Percentiles rank a stretch among this genome's conserved stretches.
These are phyloP conservation scores for Phytophthora sp. DNA, from an alignment of 352 stramenopile species.

Conservation along the genomic window DNA sequence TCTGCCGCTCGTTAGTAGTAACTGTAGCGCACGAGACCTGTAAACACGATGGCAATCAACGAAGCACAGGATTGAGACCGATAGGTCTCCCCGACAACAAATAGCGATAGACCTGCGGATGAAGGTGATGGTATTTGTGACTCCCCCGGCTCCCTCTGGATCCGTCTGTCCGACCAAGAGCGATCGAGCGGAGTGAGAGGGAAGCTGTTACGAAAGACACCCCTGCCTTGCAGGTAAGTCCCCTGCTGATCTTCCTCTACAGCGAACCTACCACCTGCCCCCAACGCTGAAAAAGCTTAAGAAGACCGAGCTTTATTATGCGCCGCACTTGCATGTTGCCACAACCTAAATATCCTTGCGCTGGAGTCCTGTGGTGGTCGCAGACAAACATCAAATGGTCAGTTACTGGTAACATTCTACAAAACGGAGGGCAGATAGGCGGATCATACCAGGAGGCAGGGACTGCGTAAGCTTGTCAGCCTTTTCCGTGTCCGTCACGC, in stretches of 20 bases:
- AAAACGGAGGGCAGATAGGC: neutral
- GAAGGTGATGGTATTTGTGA: slow-evolving; percentile 45
- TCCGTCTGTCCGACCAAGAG: slow-evolving; percentile 16
- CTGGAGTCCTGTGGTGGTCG: slow-evolving; percentile 73
- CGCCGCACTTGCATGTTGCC: slow-evolving; percentile 52
- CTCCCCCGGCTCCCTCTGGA: slow-evolving; percentile 7
- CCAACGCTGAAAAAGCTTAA: slow-evolving; percentile 51
- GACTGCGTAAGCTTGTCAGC: slow-evolving; percentile 99
- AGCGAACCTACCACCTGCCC: slow-evolving; percentile 34
- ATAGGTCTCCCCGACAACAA: slow-evolving; percentile 13
- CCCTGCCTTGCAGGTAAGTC: slow-evolving; percentile 27
- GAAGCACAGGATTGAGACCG: slow-evolving; percentile 17
- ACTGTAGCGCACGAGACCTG: neutral
- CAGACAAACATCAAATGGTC: slow-evolving; percentile 1
- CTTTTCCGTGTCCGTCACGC: slow-evolving; percentile 98
- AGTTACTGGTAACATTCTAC: slow-evolving; percentile 1
- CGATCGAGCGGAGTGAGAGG: slow-evolving; percentile 6
- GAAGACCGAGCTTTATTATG: slow-evolving; percentile 86
- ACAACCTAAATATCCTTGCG: slow-evolving; percentile 92
- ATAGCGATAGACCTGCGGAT: slow-evolving; percentile 27
- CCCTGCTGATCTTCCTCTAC: slow-evolving; percentile 30
- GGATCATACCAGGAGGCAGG: slow-evolving; percentile 92
- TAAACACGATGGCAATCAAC: slow-evolving; percentile 10
- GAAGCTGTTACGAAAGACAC: slow-evolving; percentile 35
- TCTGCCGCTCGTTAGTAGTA: neutral